Conservation (phyloP, 306 rosid genomes). For the Potentilla sterilis region DNA sequence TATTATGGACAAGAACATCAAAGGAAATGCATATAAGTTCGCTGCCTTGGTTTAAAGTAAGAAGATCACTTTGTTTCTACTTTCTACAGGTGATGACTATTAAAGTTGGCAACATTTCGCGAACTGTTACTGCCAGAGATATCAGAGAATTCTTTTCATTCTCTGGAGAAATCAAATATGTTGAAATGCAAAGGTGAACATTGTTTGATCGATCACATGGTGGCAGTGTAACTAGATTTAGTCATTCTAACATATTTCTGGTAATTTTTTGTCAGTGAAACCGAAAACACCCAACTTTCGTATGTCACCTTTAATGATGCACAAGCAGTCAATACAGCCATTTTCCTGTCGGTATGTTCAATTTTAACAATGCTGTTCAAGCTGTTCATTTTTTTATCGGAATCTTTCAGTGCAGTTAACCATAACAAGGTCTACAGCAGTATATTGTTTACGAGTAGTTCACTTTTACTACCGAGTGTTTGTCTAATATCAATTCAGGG, state of each 20-base stretch:
- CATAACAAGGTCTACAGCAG: background rate
- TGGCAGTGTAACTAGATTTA: background rate
- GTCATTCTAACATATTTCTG: slow-evolving; percentile 22
- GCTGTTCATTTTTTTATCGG: too few species aligned
- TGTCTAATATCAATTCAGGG: slow-evolving; percentile 44
- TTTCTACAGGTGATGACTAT: slow-evolving; percentile 61
- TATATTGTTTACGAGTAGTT: background rate
- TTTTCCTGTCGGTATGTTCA: slow-evolving; percentile 64
- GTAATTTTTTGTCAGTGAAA: slow-evolving; percentile 45
- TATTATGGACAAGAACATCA: background rate
- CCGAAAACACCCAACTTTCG: slow-evolving; percentile 65
- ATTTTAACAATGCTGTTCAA: background rate
- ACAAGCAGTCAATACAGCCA: slow-evolving; percentile 79
- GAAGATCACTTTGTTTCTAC: slow-evolving; percentile 17
- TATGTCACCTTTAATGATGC: slow-evolving; percentile 81
- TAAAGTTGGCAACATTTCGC: slow-evolving; percentile 70
- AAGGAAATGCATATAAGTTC: background rate
- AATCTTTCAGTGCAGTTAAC: background rate
- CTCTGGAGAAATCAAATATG: slow-evolving; percentile 67
- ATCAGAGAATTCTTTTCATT: slow-evolving; percentile 83
- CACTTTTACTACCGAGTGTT: background rate
- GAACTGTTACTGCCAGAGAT: slow-evolving; percentile 46
- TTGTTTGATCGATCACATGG: background rate
- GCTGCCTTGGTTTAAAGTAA: background rate
- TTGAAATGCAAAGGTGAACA: slow-evolving; percentile 76